Percentiles rank a stretch among this genome's conserved stretches.
phyloP scores from a whole-genome alignment of 2,329 filamentous ascomycete genomes.

The Mollisia scopiformis region DNA sequence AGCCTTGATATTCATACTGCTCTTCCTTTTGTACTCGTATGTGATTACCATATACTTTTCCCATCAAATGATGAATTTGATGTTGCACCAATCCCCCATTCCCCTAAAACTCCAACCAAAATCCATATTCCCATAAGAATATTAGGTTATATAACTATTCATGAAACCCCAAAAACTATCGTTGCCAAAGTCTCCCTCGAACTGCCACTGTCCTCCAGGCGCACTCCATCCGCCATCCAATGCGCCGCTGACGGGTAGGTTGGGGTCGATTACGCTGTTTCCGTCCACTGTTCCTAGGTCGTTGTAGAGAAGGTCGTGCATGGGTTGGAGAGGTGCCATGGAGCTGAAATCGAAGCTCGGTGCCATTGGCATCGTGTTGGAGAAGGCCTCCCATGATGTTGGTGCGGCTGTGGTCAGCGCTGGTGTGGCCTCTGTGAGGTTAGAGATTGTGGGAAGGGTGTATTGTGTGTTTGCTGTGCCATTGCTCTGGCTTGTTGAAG shows the following conservation, averaged over 20 bases:
- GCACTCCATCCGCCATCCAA: conserved; percentile 2
- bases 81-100: not conserved
- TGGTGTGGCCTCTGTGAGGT: conserved; percentile 25
- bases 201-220: conserved; percentile 45
- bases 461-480: conserved; percentile 18
- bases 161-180: conserved; percentile 60
- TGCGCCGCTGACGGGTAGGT: conserved; percentile 5
- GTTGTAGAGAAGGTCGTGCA: conserved; percentile 60
- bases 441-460: conserved; percentile 33
- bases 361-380: conserved; percentile 30
- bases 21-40: too few relatives aligned
- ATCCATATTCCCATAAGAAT: not conserved
- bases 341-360: conserved; percentile 51
- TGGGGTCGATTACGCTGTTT: conserved; percentile 6
- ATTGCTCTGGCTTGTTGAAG: conserved; percentile 4
- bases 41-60: too few relatives aligned
- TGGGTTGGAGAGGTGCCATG: conserved; percentile 59
- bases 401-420: conserved; percentile 2
- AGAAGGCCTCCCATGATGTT: conserved; percentile 22
- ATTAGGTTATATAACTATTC: conserved; percentile 44
- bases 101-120: not conserved
- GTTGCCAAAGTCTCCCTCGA: conserved; percentile 56
- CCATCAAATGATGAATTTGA: too few relatives aligned
- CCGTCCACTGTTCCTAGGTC: conserved; percentile 42
- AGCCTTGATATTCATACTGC: too few relatives aligned